Evolutionary conservation across 2,329 filamentous ascomycete species (phyloP), one percentile per base, ranked within the genome.

Genomic region (Sclerotinia trifoliorum): DNA sequence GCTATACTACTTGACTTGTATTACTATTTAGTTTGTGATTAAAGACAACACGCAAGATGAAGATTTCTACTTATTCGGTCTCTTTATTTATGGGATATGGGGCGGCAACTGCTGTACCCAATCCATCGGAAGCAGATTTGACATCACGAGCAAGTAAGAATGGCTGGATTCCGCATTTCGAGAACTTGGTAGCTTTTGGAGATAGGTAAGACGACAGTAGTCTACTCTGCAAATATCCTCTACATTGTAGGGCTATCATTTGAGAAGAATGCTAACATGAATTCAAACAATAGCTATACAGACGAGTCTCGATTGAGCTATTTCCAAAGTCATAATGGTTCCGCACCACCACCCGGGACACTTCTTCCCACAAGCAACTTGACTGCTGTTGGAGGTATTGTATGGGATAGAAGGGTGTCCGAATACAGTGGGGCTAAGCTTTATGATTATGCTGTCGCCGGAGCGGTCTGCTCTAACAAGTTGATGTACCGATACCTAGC

Each of bases 381-480:
- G 17, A 89, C 90, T 0, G 80, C 88, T 1, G 84, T 84, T 32
- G 91, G 91, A 17, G 90, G 91, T 3, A 83, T 86, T 21, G 83
- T 83, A 1, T 94, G 91, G 91, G 83, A 85, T 13, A 85, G 91
- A 71, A 88, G 88, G 73, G 89, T 89, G 8, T 83, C 86, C 10
- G 80, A 87, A 70, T 83, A 85, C 69, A 83, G 87, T 0, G 84
- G 85, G 0, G 82, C 84, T 6, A 84, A 79, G 26, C 81, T 85
- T 49, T 85, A 84, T 79, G 86, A 92, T 78, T 93, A 93, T 78
- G 91, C 91, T 46, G 87, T 94, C 62, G 82, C 82, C 46, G 91
- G 91, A 52, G 90, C 90, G 5, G 87, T 88, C 1, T 94, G 90
- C 79, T 90, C 88, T 39, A 91, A 93, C 78, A 78, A 86, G 44